Evolutionary conservation across 1,284 basidiomycete genomes (phyloP).

Genomic region (Blastosporella zonata): DNA sequence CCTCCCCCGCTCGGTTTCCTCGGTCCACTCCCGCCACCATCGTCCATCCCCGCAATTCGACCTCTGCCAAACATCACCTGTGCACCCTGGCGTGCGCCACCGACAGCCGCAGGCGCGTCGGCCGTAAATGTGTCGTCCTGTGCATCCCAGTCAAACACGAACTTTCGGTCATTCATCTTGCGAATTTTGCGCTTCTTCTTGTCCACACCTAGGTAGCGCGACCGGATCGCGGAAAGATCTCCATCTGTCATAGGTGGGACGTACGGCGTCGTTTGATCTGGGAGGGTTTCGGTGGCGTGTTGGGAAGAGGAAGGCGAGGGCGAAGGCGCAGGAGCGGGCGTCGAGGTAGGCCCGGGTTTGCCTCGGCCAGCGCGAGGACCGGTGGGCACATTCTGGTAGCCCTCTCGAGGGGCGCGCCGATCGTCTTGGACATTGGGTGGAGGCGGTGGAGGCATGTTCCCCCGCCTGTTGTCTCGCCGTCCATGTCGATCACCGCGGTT

Average conservation of each 20-base stretch:
- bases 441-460: constrained; percentile 33
- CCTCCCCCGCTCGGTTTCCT: constrained; percentile 31
- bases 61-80: constrained; percentile 86
- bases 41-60: constrained; percentile 83
- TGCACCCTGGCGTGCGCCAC: constrained; percentile 70
- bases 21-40: constrained; percentile 49
- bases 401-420: constrained; percentile 35
- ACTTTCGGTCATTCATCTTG: constrained; percentile 93
- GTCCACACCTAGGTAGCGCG: constrained; percentile 88
- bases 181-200: constrained; percentile 92
- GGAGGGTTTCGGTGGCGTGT: constrained; percentile 25
- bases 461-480: constrained; percentile 25
- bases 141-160: constrained; percentile 98
- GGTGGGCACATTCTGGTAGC: constrained; percentile 72
- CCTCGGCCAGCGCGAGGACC: constrained; percentile 76
- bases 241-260: constrained; percentile 71
- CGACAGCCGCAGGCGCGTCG: constrained; percentile 61
- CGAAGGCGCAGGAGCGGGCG: constrained; percentile 36
- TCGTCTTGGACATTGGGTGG: constrained; percentile 29
- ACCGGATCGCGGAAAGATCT: constrained; percentile 77
- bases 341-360: constrained; percentile 38
- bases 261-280: constrained; percentile 44
- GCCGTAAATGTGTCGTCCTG: constrained; percentile 86
- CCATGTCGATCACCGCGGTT: constrained; percentile 25
- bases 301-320: constrained; percentile 43